A percentile compares a stretch with the other conserved stretches of the same genome.
These are phyloP conservation scores for Eucalyptus shirleyi DNA, from an alignment of 345 rosid genomes.

Conservation along the genomic window DNA sequence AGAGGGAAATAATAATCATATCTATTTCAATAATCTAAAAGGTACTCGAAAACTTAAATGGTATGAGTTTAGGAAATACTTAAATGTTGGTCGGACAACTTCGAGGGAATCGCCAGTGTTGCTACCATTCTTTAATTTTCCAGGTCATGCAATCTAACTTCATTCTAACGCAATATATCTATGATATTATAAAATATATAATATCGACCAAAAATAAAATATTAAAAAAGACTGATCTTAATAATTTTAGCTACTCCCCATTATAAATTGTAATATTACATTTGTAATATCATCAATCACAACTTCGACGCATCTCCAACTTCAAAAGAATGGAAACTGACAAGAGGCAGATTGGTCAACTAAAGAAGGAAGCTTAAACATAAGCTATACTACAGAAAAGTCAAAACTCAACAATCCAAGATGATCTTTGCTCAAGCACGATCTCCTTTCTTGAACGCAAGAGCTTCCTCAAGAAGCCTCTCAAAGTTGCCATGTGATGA, in stretches of 20 bases:
- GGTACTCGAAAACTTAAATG: not conserved
- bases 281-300: not conserved
- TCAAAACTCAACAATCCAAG: not conserved
- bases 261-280: not conserved
- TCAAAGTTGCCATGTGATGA: not conserved
- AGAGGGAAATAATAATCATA: not conserved
- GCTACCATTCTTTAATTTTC: not conserved
- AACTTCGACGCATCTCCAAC: not conserved
- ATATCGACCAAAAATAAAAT: not conserved
- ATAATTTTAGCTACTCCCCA: not conserved
- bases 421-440: not conserved
- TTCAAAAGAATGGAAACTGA: not conserved
- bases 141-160: not conserved
- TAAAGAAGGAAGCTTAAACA: not conserved
- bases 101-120: not conserved
- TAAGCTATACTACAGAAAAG: not conserved
- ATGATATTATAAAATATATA: not conserved
- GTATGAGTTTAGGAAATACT: not conserved
- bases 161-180: not conserved
- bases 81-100: too few relatives aligned
- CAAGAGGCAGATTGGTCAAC: not conserved
- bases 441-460: not conserved
- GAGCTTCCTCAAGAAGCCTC: not conserved
- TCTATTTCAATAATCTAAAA: rapidly evolving
- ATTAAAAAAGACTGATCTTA: not conserved